Conservation (phyloP, 441 rosid species). For the Arabidopsis hybrid region DNA sequence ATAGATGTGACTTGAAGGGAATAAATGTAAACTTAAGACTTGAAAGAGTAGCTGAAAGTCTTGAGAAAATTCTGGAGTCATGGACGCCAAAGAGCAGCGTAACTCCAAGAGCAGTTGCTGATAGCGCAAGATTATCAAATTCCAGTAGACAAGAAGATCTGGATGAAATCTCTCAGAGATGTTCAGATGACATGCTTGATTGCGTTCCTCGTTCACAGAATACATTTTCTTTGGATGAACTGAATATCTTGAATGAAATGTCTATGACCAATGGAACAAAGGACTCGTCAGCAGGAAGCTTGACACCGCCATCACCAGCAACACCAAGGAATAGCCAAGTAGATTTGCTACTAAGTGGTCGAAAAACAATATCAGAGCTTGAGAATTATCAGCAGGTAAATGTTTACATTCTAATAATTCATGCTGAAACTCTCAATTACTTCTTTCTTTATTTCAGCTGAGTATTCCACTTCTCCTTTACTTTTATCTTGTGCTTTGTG, state of each 20-base stretch:
- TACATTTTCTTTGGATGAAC: slow-evolving; percentile 59
- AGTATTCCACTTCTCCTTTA: slow-evolving; percentile 13
- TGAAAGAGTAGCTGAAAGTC: slow-evolving; percentile 91
- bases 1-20: slow-evolving; percentile 97
- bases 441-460: not conserved
- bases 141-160: slow-evolving; percentile 54
- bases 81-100: slow-evolving; percentile 76
- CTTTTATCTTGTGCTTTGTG: slow-evolving; percentile 26
- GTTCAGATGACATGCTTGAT: slow-evolving; percentile 69
- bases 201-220: slow-evolving; percentile 62
- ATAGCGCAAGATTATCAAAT: slow-evolving; percentile 50
- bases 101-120: slow-evolving; percentile 61
- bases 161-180: slow-evolving; percentile 55
- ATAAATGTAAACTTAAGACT: slow-evolving; percentile 81
- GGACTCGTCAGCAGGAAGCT: slow-evolving; percentile 74
- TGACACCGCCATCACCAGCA: slow-evolving; percentile 91
- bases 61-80: slow-evolving; percentile 80
- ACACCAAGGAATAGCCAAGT: slow-evolving; percentile 85
- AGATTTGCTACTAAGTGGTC: slow-evolving; percentile 76
- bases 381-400: slow-evolving; percentile 88
- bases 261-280: slow-evolving; percentile 62
- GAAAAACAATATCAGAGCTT: slow-evolving; percentile 79
- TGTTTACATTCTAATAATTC: slow-evolving; percentile 10
- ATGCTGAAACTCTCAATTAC: not conserved
- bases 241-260: slow-evolving; percentile 52